Conservation (phyloP, 805 yeast genomes). For the Ogataea minuta region DNA sequence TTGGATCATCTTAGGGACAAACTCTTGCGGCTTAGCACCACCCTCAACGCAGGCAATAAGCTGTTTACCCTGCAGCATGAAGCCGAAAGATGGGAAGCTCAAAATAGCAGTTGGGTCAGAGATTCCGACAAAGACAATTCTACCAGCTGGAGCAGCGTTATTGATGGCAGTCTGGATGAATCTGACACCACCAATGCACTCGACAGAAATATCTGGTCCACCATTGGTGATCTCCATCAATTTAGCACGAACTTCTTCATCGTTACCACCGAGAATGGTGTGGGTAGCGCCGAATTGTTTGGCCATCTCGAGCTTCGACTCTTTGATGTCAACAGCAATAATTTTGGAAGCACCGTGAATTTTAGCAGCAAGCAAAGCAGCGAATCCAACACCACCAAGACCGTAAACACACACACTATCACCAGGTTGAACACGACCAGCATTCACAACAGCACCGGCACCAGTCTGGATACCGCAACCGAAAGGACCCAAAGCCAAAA, state of each 20-base stretch:
- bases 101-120: background rate
- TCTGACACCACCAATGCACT: background rate
- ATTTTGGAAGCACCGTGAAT: background rate
- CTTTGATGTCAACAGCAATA: slow-evolving; percentile 43
- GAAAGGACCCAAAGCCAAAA: background rate
- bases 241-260: background rate
- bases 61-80: slow-evolving; percentile 3
- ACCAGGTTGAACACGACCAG: slow-evolving; percentile 32
- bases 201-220: background rate
- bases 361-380: background rate
- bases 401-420: background rate
- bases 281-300: slow-evolving; percentile 44
- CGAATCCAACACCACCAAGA: background rate
- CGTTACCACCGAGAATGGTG: background rate
- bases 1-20: slow-evolving; percentile 4
- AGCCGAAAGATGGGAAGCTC: background rate
- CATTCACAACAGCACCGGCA: slow-evolving; percentile 2
- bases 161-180: slow-evolving; percentile 1
- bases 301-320: slow-evolving; percentile 49
- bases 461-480: slow-evolving; percentile 2
- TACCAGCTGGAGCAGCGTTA: slow-evolving; percentile 3
- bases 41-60: slow-evolving; percentile 6
- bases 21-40: background rate
- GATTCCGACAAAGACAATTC: slow-evolving; percentile 4
- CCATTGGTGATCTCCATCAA: slow-evolving; percentile 2